A percentile compares a stretch with the other conserved stretches of the same genome.
Evolutionary conservation across 2,329 filamentous ascomycete species (phyloP).

Genomic region (Pyrenophora graminea): DNA sequence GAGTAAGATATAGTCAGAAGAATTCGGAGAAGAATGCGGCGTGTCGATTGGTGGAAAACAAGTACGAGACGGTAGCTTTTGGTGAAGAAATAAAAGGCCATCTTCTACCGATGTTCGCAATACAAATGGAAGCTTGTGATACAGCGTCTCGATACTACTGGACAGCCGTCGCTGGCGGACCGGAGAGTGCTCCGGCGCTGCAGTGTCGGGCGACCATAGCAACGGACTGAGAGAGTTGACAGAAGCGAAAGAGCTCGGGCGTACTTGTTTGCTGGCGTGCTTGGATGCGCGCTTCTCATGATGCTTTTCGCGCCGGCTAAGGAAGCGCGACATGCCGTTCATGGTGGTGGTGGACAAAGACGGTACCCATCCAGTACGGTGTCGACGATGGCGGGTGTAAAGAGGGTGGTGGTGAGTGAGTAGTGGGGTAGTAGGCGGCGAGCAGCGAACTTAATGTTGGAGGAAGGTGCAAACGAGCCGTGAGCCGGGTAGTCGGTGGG

Average conservation of each 20-base stretch:
- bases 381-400: slow-evolving; percentile 6
- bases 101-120: slow-evolving; percentile 19
- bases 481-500: slow-evolving; percentile 5
- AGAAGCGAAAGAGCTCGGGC: slow-evolving; percentile 23
- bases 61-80: slow-evolving; percentile 20
- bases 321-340: slow-evolving; percentile 65
- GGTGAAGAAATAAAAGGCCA: slow-evolving; percentile 26
- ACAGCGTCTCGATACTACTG: slow-evolving; percentile 27
- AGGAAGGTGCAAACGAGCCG: slow-evolving; percentile 17
- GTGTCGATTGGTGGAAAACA: slow-evolving; percentile 13
- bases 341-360: slow-evolving; percentile 39
- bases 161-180: slow-evolving; percentile 15
- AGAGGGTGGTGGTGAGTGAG: slow-evolving; percentile 2
- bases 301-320: slow-evolving; percentile 69
- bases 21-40: slow-evolving; percentile 16
- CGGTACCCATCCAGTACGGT: slow-evolving; percentile 25
- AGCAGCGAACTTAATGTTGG: slow-evolving; percentile 2
- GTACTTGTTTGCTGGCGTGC: slow-evolving; percentile 41
- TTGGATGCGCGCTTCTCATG: slow-evolving; percentile 45
- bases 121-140: slow-evolving; percentile 30
- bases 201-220: slow-evolving; percentile 15
- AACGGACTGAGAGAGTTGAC: slow-evolving; percentile 19
- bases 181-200: slow-evolving; percentile 5
- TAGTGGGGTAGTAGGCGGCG: slow-evolving; percentile 19
- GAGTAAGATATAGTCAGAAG: slow-evolving; percentile 33